These are phyloP conservation scores for Trypanosoma scelopori DNA, from an alignment of 208 protist genomes.

Conservation along the genomic window DNA sequence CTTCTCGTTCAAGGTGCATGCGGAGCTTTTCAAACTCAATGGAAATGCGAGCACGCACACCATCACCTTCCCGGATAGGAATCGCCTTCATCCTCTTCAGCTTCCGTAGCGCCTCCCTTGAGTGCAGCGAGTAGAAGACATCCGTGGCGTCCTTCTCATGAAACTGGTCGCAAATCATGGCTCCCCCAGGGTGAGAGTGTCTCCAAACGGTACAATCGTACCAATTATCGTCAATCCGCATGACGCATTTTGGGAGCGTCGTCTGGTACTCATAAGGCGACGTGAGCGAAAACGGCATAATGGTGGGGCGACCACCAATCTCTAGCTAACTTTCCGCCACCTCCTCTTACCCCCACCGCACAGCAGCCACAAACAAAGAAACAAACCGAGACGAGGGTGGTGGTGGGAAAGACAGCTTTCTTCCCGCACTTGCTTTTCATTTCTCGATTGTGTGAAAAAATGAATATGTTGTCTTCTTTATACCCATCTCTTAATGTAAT, in stretches of 20 bases:
- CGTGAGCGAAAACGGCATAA: conserved; percentile 62
- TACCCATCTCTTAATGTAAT: no score
- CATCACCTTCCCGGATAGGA: conserved; percentile 61
- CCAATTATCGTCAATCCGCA: conserved; percentile 77
- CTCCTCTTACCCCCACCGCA: not conserved
- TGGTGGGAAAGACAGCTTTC: conserved; percentile 2
- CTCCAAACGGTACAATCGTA: conserved; percentile 82
- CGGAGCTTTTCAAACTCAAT: conserved; percentile 62
- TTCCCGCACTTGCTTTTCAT: not conserved
- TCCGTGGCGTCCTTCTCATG: conserved; percentile 76
- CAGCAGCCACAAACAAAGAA: not conserved
- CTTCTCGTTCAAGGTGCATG: conserved; percentile 52
- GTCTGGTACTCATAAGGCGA: conserved; percentile 57
- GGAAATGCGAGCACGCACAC: conserved; percentile 53
- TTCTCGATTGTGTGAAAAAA: not conserved
- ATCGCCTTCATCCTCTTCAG: conserved; percentile 77
- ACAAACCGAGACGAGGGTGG: conserved; percentile 8
- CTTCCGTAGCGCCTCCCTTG: conserved; percentile 71
- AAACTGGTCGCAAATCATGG: conserved; percentile 74
- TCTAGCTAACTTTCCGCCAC: not conserved
- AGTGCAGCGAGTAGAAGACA: conserved; percentile 80
- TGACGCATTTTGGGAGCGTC: conserved; percentile 69
- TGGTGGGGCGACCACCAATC: no score
- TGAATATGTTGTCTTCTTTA: not conserved
- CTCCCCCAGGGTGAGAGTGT: conserved; percentile 69